Base-by-base conservation (phyloP, 2,329 filamentous ascomycete genomes). In the Fusarium sterilihyphosum region DNA sequence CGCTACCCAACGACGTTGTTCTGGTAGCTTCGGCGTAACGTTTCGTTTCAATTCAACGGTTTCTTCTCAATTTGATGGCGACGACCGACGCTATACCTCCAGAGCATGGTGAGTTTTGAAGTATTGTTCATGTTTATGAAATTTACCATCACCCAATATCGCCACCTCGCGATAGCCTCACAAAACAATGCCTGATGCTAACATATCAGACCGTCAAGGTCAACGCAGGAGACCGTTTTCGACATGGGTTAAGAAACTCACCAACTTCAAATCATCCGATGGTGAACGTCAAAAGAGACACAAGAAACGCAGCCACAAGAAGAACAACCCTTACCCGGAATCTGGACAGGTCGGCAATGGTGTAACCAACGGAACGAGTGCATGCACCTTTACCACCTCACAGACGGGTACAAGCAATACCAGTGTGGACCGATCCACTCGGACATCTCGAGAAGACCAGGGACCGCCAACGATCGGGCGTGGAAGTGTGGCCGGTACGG, bases 311-410 rank as follows among this genome's bases (percentile, higher is more conserved):
- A 81, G 84, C 24, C 85, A 86, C 58, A 90, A 92, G 82, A 97
- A 92, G 82, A 97, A 98, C 86, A 96, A 96, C 80, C 95, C 95
- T n/a, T 98, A 98, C 80, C 94, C 94, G 14, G 89, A 96, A 78
- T 97, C 94, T 6, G 93, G 93, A 67, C 88, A 88, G 50, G 80
- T 90, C 67, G 75, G 79, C 65, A 73, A 81, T 66, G 75, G 79
- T 65, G 67, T 79, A 65, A 74, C 74, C 63, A 79, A 81, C 64
- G 77, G 75, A 78, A 86, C 85, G 65, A 89, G 87, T 80, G 86
- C 86, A 50, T 84, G 85, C 61, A 91, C 89, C 7, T 86, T 89
- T 68, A 87, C 88, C 78, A 92, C 85, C 65, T 89, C 84, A 17
- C 88, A 84, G n/a, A 90, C 84, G 75, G 87, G 83, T 61, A 75